These are phyloP conservation scores for Trametes cinnabarina DNA, from an alignment of 768 basidiomycete species.

Conservation along the genomic window DNA sequence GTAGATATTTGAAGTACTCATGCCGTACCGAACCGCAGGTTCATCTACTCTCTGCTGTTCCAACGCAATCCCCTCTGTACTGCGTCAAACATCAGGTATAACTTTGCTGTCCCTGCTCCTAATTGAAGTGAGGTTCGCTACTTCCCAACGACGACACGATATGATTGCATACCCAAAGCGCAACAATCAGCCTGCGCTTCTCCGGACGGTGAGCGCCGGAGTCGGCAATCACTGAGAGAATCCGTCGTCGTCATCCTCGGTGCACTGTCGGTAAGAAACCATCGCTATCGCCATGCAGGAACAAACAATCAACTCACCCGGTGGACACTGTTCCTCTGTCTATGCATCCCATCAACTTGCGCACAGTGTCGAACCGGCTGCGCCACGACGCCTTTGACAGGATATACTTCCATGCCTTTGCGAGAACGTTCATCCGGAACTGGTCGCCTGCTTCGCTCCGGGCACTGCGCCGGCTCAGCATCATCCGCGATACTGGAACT, in stretches of 20 bases:
- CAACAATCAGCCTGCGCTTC: too few species aligned
- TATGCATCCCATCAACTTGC: too few species aligned
- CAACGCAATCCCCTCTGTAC: too few species aligned
- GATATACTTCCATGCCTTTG: neutral
- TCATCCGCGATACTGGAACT: neutral
- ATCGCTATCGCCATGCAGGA: too few species aligned
- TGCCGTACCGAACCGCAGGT: constrained; percentile 33
- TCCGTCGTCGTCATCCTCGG: neutral
- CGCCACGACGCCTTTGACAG: constrained; percentile 3
- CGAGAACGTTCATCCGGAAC: constrained; percentile 2
- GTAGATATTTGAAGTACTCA: constrained; percentile 40
- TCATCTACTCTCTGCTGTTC: neutral
- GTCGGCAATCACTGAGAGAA: too few species aligned
- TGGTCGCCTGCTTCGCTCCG: constrained; percentile 1
- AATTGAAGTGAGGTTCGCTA: too few species aligned
- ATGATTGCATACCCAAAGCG: too few species aligned
- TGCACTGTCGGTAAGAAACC: neutral
- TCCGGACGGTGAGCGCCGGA: too few species aligned
- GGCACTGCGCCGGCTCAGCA: neutral
- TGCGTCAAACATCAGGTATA: too few species aligned
- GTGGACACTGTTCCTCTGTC: neutral
- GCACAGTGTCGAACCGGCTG: neutral
- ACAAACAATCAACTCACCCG: neutral
- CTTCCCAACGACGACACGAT: too few species aligned
- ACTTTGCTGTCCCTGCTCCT: too few species aligned